Base-by-base conservation (phyloP, 108 stramenopile genomes). In the Pseudonitzschia delicatissima region DNA sequence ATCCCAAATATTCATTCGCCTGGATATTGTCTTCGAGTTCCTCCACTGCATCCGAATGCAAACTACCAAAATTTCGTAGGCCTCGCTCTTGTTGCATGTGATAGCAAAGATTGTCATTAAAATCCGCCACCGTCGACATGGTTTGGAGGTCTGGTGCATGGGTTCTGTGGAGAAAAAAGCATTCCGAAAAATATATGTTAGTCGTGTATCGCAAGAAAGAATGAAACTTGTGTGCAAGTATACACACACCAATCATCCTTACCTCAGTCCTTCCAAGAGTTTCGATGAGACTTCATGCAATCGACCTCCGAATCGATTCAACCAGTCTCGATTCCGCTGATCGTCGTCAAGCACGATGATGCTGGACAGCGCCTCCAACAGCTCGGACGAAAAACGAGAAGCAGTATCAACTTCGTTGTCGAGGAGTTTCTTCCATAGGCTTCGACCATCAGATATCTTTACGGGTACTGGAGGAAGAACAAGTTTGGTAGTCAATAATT, bases 41-140 rank as follows among this genome's bases (percentile, higher is more conserved):
- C 64, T 37, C 32, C 18, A n/a, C 45, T n/a, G 5, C 8, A 13
- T 12, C 17, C 1, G 31, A 8, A 51, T 28, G 5, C 27, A 51
- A 26, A 11, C 27, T 2, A 9, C 31, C 31, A 42, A 26, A 42
- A 13, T 66, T 31, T 11, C 28, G 21, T 12, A 62, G 23, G 5
- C 66, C 66, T 21, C 39, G 3, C 15, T 69, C 35, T 11, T 26
- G 27, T 58, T 82, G 80, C 82, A 87, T 84, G 12, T 73, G 69
- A 50, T 82, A 87, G 15, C 59, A 69, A 7, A 87, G 48, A 34
- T 87, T 84, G 8, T 80, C 82, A 71, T 87, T 83, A 32, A 61
- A 83, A 64, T 87, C 86, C 6, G 82, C 80, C 12, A 83, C 82
- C 18, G 81, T 82, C 11, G 80, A 68, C 32, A 84, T 64, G 36